Base-by-base conservation (phyloP, 2,329 filamentous ascomycete species). In the Neospermospora avenae region DNA sequence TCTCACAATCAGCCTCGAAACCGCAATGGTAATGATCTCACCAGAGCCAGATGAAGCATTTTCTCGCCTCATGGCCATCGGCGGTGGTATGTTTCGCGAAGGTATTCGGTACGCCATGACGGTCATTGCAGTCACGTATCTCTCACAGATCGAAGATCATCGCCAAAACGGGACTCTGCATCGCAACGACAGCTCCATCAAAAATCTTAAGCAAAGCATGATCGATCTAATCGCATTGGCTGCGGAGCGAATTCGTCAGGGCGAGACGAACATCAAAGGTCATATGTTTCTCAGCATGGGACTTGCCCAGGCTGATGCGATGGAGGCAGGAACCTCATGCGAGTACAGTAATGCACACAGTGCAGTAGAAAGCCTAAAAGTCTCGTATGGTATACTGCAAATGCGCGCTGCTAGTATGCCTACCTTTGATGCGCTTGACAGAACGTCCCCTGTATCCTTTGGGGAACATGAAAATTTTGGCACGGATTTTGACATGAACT, bases 231-330 rank as follows among this genome's bases (percentile, higher is more conserved):
- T 67, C 2, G 59, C 53, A 0, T 76, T 75, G 72, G 65, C 64
- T 1, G 59, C 73, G 22, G 64, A 69, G 16, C 69, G 76, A 4
- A 65, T 78, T 6, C 67, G 63, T 16, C 70, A 75, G 0, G 77
- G 76, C 1, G 77, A 79, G 68, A 77, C 76, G 3, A 78, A 78
- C 44, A 63, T 73, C 41, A 79, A 78, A 58, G 72, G 73, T 1
- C 71, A 75, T 46, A 49, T 70, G 34, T 63, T 71, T 10, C 64
- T 67, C 16, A 64, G 62, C 4, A 73, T 75, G 34, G 74, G 79
- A 20, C 52, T 74, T 39, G 37, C 37, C 6, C 37, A 39, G 18
- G 37, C 14, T n/a, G 39, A 22, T 1, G 39, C 39, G 7, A 42
- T 20, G 39, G 39, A 42, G n/a, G 39, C 39, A 18, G 39, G n/a